Conservation (phyloP, 1,284 basidiomycete species). For the Chiua sp. region DNA sequence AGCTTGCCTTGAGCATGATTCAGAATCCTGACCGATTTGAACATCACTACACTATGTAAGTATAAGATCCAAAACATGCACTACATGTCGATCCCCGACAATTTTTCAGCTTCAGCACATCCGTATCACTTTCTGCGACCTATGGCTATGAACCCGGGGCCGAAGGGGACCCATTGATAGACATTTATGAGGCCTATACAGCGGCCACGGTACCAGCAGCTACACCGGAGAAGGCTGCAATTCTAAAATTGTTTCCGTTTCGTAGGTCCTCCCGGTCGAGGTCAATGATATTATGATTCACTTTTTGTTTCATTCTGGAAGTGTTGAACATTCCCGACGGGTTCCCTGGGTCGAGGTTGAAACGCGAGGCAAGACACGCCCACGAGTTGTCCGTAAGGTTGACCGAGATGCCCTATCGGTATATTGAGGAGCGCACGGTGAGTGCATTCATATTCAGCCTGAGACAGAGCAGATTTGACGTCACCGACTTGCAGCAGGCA, state of each 20-base stretch:
- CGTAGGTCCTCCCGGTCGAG: constrained; percentile 6
- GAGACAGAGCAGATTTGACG: no score
- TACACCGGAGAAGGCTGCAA: constrained; percentile 6
- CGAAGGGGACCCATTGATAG: constrained; percentile 14
- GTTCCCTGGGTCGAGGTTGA: no score
- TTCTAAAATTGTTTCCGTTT: constrained; percentile 24
- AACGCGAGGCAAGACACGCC: no score
- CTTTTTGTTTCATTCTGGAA: no score
- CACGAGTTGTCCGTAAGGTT: no score
- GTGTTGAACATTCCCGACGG: no score
- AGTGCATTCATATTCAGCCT: no score
- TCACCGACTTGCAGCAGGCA: not conserved
- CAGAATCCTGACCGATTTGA: constrained; percentile 9
- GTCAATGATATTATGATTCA: no score
- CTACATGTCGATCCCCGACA: not conserved
- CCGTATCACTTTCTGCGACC: constrained; percentile 12
- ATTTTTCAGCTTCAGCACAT: constrained; percentile 2
- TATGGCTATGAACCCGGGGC: constrained; percentile 22
- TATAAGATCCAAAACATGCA: not conserved
- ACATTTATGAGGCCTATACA: not conserved
- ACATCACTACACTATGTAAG: constrained; percentile 10
- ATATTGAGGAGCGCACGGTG: no score
- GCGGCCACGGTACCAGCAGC: not conserved
- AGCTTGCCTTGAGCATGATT: constrained; percentile 9
- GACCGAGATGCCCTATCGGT: no score